A percentile compares a stretch with the other conserved stretches of the same genome.
phyloP scores from a whole-genome alignment of 306 rosid genomes.

The Rosa persica region DNA sequence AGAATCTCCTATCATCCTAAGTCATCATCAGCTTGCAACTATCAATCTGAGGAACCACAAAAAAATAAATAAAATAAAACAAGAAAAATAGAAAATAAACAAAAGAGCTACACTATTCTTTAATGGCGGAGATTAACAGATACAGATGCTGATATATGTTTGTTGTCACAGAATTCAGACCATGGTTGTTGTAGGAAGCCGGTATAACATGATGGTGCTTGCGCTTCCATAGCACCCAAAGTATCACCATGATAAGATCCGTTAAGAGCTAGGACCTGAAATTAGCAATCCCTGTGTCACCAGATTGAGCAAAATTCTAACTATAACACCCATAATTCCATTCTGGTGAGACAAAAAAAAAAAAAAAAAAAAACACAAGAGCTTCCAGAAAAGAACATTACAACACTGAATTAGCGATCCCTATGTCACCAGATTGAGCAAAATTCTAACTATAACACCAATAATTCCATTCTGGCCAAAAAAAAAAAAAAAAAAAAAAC shows the following conservation, averaged over 20 bases:
- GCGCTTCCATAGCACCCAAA: slow-evolving; percentile 99
- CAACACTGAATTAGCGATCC: slow-evolving; percentile 24
- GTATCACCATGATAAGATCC: slow-evolving; percentile 98
- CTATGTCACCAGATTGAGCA: slow-evolving; percentile 10
- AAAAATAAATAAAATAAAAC: not conserved
- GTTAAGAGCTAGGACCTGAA: slow-evolving; percentile 83
- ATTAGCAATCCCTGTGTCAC: slow-evolving; percentile 26
- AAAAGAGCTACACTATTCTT: not conserved
- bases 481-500: not conserved
- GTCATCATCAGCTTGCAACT: not conserved
- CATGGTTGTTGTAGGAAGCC: slow-evolving; percentile 99
- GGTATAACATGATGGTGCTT: slow-evolving; percentile 91
- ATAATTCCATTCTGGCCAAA: not conserved
- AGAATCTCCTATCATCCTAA: not conserved
- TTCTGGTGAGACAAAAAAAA: not conserved
- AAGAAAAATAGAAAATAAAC: not conserved
- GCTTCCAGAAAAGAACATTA: not conserved
- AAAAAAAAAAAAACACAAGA: no score
- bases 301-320: slow-evolving; percentile 4
- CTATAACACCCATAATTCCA: not conserved
- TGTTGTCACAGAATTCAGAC: slow-evolving; percentile 34
- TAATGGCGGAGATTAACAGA: not conserved
- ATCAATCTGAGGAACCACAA: not conserved
- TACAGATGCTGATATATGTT: not conserved
- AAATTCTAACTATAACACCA: not conserved